A percentile compares a stretch with the other conserved stretches of the same genome.
phyloP scores from a whole-genome alignment of 495 filamentous ascomycete genomes.

The Recurvomyces mirabilis region DNA sequence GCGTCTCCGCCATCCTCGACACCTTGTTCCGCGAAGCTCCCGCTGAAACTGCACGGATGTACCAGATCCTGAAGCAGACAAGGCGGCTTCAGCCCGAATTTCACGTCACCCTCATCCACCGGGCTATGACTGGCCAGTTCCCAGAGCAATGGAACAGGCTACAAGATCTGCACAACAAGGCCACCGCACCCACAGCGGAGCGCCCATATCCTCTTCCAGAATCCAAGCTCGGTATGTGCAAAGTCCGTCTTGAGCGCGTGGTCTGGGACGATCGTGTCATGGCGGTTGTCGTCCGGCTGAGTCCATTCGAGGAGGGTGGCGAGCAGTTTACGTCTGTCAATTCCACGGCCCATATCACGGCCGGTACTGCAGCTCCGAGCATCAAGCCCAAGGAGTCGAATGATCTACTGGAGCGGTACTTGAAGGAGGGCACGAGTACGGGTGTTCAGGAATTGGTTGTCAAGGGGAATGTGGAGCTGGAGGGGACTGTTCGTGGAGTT shows the following conservation, averaged over 20 bases:
- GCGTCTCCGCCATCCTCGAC: conserved; percentile 52
- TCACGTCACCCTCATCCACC: conserved; percentile 90
- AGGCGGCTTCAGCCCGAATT: conserved; percentile 74
- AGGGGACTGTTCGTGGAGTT: conserved; percentile 32
- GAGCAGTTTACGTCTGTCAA: conserved; percentile 63
- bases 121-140: conserved; percentile 43
- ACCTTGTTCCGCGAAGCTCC: conserved; percentile 48
- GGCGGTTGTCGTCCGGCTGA: conserved; percentile 70
- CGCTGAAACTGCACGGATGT: conserved; percentile 49
- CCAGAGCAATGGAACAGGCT: conserved; percentile 65
- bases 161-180: conserved; percentile 22
- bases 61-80: conserved; percentile 57
- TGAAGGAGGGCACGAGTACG: conserved; percentile 41
- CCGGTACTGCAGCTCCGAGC: conserved; percentile 58
- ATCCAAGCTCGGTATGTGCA: conserved; percentile 39
- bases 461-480: conserved; percentile 30
- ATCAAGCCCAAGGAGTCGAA: conserved; percentile 95
- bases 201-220: conserved; percentile 17
- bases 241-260: conserved; percentile 52
- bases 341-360: conserved; percentile 71
- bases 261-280: conserved; percentile 77
- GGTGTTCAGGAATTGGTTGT: conserved; percentile 35
- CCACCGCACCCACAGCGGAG: background rate
- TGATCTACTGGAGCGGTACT: conserved; percentile 62
- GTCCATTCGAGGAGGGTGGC: conserved; percentile 16